A percentile compares a stretch with the other conserved stretches of the same genome.
Evolutionary conservation across 371 early-diverging fungal species (phyloP).

Genomic region (Lichtheimia ramosa): DNA sequence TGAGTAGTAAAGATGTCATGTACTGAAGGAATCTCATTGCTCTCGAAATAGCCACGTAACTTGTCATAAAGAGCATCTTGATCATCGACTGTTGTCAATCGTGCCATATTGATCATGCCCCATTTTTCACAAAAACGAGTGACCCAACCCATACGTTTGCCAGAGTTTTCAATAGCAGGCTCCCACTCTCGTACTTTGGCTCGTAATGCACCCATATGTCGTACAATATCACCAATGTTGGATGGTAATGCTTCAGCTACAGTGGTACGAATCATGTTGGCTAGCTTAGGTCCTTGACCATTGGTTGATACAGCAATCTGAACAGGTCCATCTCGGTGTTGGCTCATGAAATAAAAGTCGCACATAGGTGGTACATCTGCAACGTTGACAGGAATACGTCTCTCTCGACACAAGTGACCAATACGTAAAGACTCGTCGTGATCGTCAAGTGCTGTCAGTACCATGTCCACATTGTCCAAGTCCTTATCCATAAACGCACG

Average conservation of each 20-base stretch:
- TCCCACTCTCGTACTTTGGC: constrained; percentile 68
- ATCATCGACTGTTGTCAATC: constrained; percentile 22
- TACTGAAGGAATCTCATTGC: constrained; percentile 29
- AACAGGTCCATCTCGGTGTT: constrained; percentile 78
- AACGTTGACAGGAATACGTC: constrained; percentile 86
- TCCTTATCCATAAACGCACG: constrained; percentile 61
- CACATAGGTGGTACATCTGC: constrained; percentile 90
- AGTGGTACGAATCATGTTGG: constrained; percentile 72
- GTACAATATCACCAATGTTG: constrained; percentile 69
- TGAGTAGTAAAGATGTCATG: constrained; percentile 21
- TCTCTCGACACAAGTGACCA: constrained; percentile 62
- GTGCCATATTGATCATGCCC: constrained; percentile 40
- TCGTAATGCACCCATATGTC: constrained; percentile 70
- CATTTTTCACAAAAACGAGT: constrained; percentile 65
- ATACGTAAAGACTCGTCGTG: constrained; percentile 71
- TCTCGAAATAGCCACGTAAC: constrained; percentile 61
- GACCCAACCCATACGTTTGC: constrained; percentile 85
- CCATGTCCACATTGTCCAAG: constrained; percentile 66
- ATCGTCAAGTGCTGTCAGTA: constrained; percentile 81
- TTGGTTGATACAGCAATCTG: constrained; percentile 92
- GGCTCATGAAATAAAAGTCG: constrained; percentile 92
- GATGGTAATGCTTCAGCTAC: constrained; percentile 68
- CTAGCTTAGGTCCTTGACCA: constrained; percentile 86
- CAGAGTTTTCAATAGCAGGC: constrained; percentile 60
- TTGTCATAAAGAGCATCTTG: constrained; percentile 36